Evolutionary conservation across 1,284 basidiomycete species (phyloP).

Genomic region (Puccinia brachypodii): DNA sequence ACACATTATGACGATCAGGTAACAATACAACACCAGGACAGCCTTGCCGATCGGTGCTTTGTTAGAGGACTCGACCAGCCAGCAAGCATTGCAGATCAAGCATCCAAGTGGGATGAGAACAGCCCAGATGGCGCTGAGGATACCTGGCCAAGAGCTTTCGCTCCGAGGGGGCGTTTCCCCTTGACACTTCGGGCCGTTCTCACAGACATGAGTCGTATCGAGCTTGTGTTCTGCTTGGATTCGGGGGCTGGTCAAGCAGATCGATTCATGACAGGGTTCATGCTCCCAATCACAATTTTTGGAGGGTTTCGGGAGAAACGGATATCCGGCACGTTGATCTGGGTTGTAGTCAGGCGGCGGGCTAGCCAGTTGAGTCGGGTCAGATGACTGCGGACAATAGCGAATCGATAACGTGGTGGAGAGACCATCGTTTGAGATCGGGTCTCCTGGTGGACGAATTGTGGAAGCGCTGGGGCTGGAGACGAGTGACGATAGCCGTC

Average conservation of each 20-base stretch:
- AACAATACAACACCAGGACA: slow-evolving; percentile 15
- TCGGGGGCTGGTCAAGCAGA: not conserved
- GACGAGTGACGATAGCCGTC: not conserved
- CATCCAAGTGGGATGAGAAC: slow-evolving; percentile 6
- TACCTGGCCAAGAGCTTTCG: not conserved
- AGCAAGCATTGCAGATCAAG: slow-evolving; percentile 2
- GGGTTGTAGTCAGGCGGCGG: not conserved
- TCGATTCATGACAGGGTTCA: not conserved
- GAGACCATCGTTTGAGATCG: not conserved
- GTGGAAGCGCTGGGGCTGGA: not conserved
- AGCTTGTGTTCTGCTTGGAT: not conserved
- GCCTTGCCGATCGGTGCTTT: not conserved
- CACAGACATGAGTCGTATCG: not conserved
- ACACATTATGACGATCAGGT: slow-evolving; percentile 30
- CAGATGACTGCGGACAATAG: not conserved
- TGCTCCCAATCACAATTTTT: not conserved
- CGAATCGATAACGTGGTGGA: not conserved
- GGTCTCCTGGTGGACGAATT: not conserved
- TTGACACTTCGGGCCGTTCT: not conserved
- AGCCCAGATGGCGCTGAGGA: slow-evolving; percentile 3
- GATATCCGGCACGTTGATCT: not conserved
- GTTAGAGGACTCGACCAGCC: slow-evolving; percentile 1
- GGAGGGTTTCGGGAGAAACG: not conserved
- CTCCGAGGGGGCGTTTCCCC: not conserved
- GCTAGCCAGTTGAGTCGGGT: not conserved